phyloP scores from a whole-genome alignment of 208 protist species.

The Crithidia sp. region DNA sequence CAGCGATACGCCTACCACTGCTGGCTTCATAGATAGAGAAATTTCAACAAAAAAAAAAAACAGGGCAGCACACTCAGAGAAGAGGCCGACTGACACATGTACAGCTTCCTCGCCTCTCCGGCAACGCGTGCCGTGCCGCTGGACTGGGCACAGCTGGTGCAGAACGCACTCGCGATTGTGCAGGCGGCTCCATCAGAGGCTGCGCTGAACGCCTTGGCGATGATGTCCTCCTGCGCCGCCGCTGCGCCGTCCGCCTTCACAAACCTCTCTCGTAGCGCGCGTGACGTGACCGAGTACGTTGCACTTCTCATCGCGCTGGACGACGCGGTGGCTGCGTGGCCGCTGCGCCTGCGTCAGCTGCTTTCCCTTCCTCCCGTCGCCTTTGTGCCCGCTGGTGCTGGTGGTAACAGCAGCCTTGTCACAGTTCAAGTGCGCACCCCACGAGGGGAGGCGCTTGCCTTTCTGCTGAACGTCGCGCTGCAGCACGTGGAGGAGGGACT shows the following conservation, averaged over 20 bases:
- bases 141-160: constrained; percentile 50
- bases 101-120: constrained; percentile 32
- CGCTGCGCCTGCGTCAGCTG: constrained; percentile 38
- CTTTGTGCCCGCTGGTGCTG: constrained; percentile 4
- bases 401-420: constrained; percentile 17
- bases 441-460: constrained; percentile 55
- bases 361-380: constrained; percentile 30
- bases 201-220: constrained; percentile 38
- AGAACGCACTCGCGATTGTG: constrained; percentile 32
- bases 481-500: constrained; percentile 48
- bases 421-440: constrained; percentile 21
- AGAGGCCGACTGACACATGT: constrained; percentile 1
- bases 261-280: constrained; percentile 30
- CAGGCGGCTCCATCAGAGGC: constrained; percentile 23
- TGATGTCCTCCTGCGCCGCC: constrained; percentile 57
- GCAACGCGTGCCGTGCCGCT: constrained; percentile 38
- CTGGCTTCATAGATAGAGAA: no score
- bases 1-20: no score
- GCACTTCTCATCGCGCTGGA: constrained; percentile 60
- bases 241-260: constrained; percentile 38
- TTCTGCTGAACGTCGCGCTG: constrained; percentile 68
- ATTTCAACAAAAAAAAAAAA: no score
- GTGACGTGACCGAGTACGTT: constrained; percentile 43
- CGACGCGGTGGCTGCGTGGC: constrained; percentile 47
- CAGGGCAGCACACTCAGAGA: no score